Percentiles rank a stretch among this genome's conserved stretches.
Evolutionary conservation across 2,329 filamentous ascomycete genomes (phyloP).

Genomic region (Diplodia seriata): DNA sequence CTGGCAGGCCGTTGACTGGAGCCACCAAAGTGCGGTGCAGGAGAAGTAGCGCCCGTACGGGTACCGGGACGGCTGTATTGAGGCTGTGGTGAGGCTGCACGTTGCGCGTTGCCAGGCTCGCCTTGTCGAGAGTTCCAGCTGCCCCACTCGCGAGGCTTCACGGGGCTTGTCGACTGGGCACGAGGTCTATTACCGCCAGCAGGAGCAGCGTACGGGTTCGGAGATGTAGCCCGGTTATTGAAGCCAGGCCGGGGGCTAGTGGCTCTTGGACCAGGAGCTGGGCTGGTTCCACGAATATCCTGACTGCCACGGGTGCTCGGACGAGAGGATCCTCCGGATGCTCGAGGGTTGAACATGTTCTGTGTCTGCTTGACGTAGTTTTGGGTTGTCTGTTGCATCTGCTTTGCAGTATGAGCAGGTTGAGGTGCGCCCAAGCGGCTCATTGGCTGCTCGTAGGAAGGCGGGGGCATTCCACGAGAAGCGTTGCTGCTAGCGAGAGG

Average conservation of each 20-base stretch:
- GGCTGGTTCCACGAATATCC: conserved; percentile 51
- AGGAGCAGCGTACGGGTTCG: conserved; percentile 65
- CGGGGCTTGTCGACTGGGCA: conserved; percentile 50
- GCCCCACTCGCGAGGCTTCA: conserved; percentile 46
- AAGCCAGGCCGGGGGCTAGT: conserved; percentile 69
- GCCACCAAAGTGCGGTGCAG: conserved; percentile 35
- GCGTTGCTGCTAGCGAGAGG: conserved; percentile 54
- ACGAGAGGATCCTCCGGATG: conserved; percentile 35
- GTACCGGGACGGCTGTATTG: conserved; percentile 53
- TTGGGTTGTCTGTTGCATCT: conserved; percentile 94
- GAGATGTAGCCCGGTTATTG: conserved; percentile 63
- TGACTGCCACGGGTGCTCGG: conserved; percentile 47
- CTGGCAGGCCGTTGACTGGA: conserved; percentile 56
- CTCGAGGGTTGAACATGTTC: conserved; percentile 69
- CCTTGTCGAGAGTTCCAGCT: conserved; percentile 42
- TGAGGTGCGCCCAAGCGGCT: conserved; percentile 86
- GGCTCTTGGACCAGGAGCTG: conserved; percentile 15
- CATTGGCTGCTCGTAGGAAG: conserved; percentile 80
- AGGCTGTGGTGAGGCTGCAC: conserved; percentile 61
- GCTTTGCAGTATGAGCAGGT: conserved; percentile 87
- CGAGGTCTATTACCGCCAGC: conserved; percentile 37
- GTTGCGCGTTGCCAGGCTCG: conserved; percentile 48
- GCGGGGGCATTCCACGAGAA: conserved; percentile 79
- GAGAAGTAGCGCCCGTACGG: conserved; percentile 19
- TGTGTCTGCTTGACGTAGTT: conserved; percentile 85